Conservation (phyloP, 2,329 filamentous ascomycete species). For the Leptographium galeiforme region DNA sequence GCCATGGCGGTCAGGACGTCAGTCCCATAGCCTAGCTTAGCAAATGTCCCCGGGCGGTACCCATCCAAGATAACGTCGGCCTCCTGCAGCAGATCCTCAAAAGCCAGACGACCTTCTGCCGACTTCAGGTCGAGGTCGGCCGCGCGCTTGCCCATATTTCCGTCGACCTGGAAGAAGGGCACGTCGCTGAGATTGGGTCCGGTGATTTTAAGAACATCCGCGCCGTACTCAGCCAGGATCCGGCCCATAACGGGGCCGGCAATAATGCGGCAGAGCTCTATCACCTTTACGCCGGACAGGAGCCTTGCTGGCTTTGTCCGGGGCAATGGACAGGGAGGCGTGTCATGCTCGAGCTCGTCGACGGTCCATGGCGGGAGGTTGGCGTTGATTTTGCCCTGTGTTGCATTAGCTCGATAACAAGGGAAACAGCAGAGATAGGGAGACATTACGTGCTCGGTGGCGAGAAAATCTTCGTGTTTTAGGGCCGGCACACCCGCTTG, state of each 20-base stretch:
- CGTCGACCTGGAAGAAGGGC: slow-evolving; percentile 23
- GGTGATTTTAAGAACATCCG: slow-evolving; percentile 32
- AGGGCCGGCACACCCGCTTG: slow-evolving; percentile 31
- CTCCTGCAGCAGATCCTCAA: slow-evolving; percentile 29
- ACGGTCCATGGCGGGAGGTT: slow-evolving; percentile 34
- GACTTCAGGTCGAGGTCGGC: slow-evolving; percentile 31
- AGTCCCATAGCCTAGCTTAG: slow-evolving; percentile 26
- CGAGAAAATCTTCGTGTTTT: slow-evolving; percentile 27
- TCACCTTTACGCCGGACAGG: slow-evolving; percentile 32
- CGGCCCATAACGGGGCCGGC: slow-evolving; percentile 31
- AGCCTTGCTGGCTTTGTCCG: slow-evolving; percentile 11
- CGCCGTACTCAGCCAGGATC: slow-evolving; percentile 28
- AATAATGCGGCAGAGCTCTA: slow-evolving; percentile 36
- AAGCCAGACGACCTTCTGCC: slow-evolving; percentile 35
- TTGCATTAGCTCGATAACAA: neutral
- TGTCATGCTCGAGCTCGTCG: slow-evolving; percentile 26
- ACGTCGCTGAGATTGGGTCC: slow-evolving; percentile 28
- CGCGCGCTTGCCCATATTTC: slow-evolving; percentile 34
- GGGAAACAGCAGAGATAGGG: neutral
- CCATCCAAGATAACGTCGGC: slow-evolving; percentile 42
- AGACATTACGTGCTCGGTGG: slow-evolving; percentile 17
- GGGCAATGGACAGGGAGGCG: slow-evolving; percentile 30
- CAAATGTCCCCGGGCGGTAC: slow-evolving; percentile 31
- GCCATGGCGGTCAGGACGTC: slow-evolving; percentile 26
- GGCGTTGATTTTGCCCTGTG: slow-evolving; percentile 21